These are phyloP conservation scores for Boletus tylopilopsis DNA, from an alignment of 768 basidiomycete species.

Conservation along the genomic window DNA sequence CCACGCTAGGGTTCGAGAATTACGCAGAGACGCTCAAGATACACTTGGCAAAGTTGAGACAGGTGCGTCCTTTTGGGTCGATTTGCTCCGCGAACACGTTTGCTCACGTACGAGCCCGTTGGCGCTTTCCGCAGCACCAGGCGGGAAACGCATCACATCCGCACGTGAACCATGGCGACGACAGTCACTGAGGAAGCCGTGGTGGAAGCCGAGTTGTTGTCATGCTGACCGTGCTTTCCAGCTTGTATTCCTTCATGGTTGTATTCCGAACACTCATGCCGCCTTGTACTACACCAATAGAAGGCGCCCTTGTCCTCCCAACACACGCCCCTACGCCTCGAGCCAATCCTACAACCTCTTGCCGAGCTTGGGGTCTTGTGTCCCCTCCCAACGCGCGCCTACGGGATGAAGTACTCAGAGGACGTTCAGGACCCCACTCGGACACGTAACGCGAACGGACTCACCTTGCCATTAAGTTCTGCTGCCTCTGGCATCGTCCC, in stretches of 20 bases:
- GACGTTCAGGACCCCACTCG: no score
- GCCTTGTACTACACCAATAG: constrained; percentile 13
- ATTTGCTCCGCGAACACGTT: no score
- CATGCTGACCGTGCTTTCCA: neutral
- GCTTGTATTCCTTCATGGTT: constrained; percentile 12
- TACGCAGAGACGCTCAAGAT: constrained; percentile 92
- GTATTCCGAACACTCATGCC: constrained; percentile 11
- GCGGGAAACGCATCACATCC: constrained; percentile 27
- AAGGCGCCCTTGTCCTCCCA: neutral
- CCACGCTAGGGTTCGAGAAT: constrained; percentile 88
- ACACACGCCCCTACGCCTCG: neutral
- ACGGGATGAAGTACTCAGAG: no score
- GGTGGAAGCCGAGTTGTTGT: constrained; percentile 1
- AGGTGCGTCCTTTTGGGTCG: constrained; percentile 40
- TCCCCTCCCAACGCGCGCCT: neutral
- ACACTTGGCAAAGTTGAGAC: constrained; percentile 84
- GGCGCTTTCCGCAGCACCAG: constrained; percentile 19
- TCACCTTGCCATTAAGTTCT: constrained; percentile 40
- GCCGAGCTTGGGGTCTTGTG: neutral
- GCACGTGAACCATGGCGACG: constrained; percentile 23
- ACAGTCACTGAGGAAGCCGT: neutral
- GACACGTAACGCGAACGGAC: no score
- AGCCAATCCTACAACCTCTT: neutral
- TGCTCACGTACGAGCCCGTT: no score
- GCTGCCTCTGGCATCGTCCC: constrained; percentile 39